Evolutionary conservation across 768 basidiomycete genomes (phyloP).

Genomic region (Boletus speciosus): DNA sequence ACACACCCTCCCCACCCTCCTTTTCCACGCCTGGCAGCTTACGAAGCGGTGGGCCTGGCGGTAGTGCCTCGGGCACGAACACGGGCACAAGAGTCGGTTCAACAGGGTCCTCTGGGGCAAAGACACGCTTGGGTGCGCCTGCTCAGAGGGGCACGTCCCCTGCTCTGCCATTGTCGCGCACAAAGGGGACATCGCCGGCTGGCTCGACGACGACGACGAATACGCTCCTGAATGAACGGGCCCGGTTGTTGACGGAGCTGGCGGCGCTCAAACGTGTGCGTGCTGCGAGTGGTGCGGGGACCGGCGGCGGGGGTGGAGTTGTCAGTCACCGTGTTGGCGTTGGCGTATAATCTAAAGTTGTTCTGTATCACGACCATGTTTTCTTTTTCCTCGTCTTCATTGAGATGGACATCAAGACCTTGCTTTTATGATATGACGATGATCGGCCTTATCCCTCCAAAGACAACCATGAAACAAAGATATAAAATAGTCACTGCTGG

Average conservation of each 20-base stretch:
- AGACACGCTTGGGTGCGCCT: not conserved
- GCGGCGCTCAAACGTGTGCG: conserved; percentile 40
- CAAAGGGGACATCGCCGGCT: not conserved
- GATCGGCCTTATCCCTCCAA: no score
- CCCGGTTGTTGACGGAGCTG: conserved; percentile 51
- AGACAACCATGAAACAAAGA: no score
- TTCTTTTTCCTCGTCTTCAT: not conserved
- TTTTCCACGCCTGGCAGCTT: not conserved
- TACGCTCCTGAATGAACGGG: conserved; percentile 55
- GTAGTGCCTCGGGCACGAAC: not conserved
- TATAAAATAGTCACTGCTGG: no score
- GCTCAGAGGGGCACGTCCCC: not conserved
- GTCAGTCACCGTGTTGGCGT: conserved; percentile 6
- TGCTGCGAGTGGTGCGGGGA: conserved; percentile 3
- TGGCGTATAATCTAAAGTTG: conserved; percentile 3
- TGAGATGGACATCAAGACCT: no score
- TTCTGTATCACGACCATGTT: not conserved
- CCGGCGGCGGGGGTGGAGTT: not conserved
- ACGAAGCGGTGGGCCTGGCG: not conserved
- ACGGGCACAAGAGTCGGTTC: not conserved
- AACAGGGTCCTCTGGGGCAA: not conserved
- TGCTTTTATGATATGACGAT: no score
- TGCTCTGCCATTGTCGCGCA: not conserved
- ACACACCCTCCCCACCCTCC: conserved; percentile 11
- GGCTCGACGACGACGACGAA: conserved; percentile 42